These are phyloP conservation scores for Suhomyces kilbournensis DNA, from an alignment of 805 yeast genomes.

Conservation along the genomic window DNA sequence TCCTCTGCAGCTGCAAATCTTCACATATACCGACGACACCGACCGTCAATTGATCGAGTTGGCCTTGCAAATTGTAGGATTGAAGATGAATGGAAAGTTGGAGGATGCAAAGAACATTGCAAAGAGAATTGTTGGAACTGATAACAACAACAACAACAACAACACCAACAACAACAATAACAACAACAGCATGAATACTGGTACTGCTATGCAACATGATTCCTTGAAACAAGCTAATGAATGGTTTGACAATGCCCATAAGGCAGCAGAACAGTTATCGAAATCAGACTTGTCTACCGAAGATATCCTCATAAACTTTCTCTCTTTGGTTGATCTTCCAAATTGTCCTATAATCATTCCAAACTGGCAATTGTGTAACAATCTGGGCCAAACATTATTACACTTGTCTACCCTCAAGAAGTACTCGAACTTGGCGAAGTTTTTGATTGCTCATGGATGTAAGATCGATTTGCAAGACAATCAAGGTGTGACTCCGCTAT, in stretches of 20 bases:
- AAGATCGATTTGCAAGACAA: constrained; percentile 70
- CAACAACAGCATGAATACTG: background rate
- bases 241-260: constrained; percentile 55
- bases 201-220: background rate
- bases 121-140: constrained; percentile 78
- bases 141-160: constrained; percentile 20
- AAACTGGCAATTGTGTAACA: constrained; percentile 77
- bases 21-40: constrained; percentile 92
- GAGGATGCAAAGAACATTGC: constrained; percentile 96
- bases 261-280: constrained; percentile 47
- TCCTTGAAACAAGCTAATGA: constrained; percentile 24
- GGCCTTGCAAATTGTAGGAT: constrained; percentile 93
- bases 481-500: constrained; percentile 84
- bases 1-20: constrained; percentile 53
- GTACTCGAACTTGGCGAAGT: constrained; percentile 56
- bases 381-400: constrained; percentile 81
- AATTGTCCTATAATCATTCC: constrained; percentile 61
- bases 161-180: constrained; percentile 17
- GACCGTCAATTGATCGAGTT: constrained; percentile 92
- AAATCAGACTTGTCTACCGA: constrained; percentile 46
- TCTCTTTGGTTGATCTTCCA: constrained; percentile 59
- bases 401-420: constrained; percentile 83
- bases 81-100: constrained; percentile 92
- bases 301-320: constrained; percentile 47
- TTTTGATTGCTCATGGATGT: constrained; percentile 64